Base-by-base conservation (phyloP, 2,329 filamentous ascomycete genomes). In the Claviceps pazoutovae region DNA sequence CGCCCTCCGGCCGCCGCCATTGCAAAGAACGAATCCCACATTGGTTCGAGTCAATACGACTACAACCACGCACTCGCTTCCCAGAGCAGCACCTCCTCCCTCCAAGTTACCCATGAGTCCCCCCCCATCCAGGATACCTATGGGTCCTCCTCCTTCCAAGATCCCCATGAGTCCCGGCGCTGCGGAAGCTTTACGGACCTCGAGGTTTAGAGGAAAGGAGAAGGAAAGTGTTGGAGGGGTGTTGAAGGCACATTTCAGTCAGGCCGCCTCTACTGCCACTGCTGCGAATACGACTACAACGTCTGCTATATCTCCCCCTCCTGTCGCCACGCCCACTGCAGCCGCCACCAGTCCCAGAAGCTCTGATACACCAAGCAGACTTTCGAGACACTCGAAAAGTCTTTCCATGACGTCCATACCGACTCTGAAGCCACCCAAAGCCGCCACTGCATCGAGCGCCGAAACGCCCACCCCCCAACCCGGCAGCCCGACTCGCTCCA, bases 381-480 rank as follows among this genome's bases (percentile, higher is more conserved):
- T 57, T 2, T 59, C 59, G 38, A 56, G 60, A 17, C 76, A 79
- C 59, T 59, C 65, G 46, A 80, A 76, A 61, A 73, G 70, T 41
- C 60, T 79, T 13, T 79, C 76, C 0, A 68, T 70, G 14, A 75
- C 75, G 0, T 72, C 74, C 46, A 80, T 81, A 17, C 78, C 78
- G 0, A 78, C 71, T 1, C 65, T 82, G 3, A 74, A 67, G 53
- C 66, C 73, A 1, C 61, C 69, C 13, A 60, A 62, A 13, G 58
- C 64, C 19, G 53, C 9, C 30, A 34, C 9, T 34, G 9, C 54
- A 16, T 59, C 59, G 5, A 60, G 56, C 1, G 50, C 54, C 2
- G 62, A 67, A 21, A 59, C 61, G 1, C 53, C 58, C 1, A 54
- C 55, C 21, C 39, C n/a, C 4, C 59, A 59, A 8, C 54, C 56